A percentile compares a stretch with the other conserved stretches of the same genome.
These are phyloP conservation scores for Amauroascus verrucosus DNA, from an alignment of 2,329 filamentous ascomycete species.

Conservation along the genomic window DNA sequence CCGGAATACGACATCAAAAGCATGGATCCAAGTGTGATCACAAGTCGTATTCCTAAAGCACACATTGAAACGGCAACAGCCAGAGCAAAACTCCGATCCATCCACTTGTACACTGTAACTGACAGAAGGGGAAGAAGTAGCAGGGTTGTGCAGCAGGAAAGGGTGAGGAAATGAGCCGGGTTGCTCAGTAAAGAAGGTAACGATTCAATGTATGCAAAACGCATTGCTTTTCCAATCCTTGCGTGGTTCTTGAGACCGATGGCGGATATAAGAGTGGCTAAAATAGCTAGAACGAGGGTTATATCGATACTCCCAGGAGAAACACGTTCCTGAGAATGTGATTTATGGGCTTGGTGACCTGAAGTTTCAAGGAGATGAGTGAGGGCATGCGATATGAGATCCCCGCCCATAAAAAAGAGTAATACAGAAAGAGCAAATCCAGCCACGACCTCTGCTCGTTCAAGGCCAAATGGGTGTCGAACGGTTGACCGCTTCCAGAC, in stretches of 20 bases:
- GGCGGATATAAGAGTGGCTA: slow-evolving; percentile 74
- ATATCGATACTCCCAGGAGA: slow-evolving; percentile 69
- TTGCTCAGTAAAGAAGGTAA: slow-evolving; percentile 84
- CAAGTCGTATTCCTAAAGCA: slow-evolving; percentile 68
- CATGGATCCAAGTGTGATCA: slow-evolving; percentile 81
- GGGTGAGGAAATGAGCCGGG: slow-evolving; percentile 85
- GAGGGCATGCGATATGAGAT: slow-evolving; percentile 84
- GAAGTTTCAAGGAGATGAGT: slow-evolving; percentile 82
- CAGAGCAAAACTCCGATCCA: slow-evolving; percentile 72
- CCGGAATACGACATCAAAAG: slow-evolving; percentile 79
- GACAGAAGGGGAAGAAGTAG: slow-evolving; percentile 73
- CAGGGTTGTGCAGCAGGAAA: slow-evolving; percentile 73
- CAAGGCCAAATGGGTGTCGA: slow-evolving; percentile 83
- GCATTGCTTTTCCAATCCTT: slow-evolving; percentile 83
- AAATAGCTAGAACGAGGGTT: slow-evolving; percentile 69
- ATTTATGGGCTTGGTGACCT: slow-evolving; percentile 62
- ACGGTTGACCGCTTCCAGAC: slow-evolving; percentile 92
- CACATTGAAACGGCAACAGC: slow-evolving; percentile 85
- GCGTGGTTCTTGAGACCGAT: slow-evolving; percentile 82
- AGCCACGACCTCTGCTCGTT: slow-evolving; percentile 84
- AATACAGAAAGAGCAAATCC: slow-evolving; percentile 95
- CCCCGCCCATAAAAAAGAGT: slow-evolving; percentile 92
- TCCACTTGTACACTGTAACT: slow-evolving; percentile 67
- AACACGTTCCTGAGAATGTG: slow-evolving; percentile 56
- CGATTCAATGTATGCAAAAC: slow-evolving; percentile 68